Percentiles rank a stretch among this genome's conserved stretches.
Evolutionary conservation across 1,284 basidiomycete species (phyloP).

Genomic region (Austroboletus olivaceoglutinosus): DNA sequence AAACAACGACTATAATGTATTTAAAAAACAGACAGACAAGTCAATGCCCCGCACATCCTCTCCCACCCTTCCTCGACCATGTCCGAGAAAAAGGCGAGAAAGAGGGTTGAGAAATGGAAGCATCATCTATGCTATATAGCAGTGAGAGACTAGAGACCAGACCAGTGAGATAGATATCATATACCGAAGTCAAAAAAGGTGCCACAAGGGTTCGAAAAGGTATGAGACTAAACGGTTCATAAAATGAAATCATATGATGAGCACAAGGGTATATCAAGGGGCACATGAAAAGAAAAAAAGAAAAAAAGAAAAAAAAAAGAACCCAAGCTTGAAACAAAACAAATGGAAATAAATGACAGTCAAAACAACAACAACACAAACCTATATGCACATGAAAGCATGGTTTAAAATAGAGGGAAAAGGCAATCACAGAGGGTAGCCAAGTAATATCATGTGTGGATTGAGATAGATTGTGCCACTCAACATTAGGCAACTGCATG

Average conservation of each 20-base stretch:
- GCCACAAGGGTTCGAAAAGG: conserved; percentile 26
- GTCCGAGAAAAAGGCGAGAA: not conserved
- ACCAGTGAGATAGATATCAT: conserved; percentile 31
- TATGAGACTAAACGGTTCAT: conserved; percentile 22
- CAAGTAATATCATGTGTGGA: no score
- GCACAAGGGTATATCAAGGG: not conserved
- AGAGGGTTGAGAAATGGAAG: not conserved
- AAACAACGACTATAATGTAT: conserved; percentile 38
- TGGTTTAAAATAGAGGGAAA: no score
- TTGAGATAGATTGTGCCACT: no score
- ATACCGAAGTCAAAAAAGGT: conserved; percentile 17
- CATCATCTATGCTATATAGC: conserved; percentile 24
- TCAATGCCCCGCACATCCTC: conserved; percentile 6
- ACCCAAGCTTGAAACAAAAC: conserved; percentile 15
- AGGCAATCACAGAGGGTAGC: no score
- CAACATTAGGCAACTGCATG: no score
- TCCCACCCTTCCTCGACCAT: not conserved
- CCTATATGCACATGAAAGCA: no score
- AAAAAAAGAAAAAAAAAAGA: conserved; percentile 4
- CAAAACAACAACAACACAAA: conserved; percentile 16
- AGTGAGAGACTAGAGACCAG: conserved; percentile 3
- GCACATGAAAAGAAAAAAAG: conserved; percentile 5
- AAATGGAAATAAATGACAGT: conserved; percentile 29
- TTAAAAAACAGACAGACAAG: conserved; percentile 14
- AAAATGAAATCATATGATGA: conserved; percentile 16